Percentiles rank a stretch among this genome's conserved stretches.
These are phyloP conservation scores for Hypoxylon rickii DNA, from an alignment of 495 filamentous ascomycete species.

Conservation along the genomic window DNA sequence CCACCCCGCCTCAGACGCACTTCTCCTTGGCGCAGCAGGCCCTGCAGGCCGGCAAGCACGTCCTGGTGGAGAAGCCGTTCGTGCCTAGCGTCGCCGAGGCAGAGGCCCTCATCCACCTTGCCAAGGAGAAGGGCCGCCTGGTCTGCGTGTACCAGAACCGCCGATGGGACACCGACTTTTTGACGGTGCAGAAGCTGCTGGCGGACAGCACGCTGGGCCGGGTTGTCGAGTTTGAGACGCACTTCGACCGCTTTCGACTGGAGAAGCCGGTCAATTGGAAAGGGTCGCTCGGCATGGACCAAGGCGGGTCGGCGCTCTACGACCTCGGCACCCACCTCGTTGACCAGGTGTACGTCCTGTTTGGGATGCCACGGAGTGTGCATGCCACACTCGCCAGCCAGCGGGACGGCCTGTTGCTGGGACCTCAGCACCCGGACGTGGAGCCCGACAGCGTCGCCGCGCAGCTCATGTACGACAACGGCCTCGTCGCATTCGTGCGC, in stretches of 20 bases:
- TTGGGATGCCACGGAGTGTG: slow-evolving; percentile 73
- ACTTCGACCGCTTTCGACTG: slow-evolving; percentile 81
- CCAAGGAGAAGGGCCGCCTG: slow-evolving; percentile 62
- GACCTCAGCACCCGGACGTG: slow-evolving; percentile 52
- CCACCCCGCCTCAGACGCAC: slow-evolving; percentile 78
- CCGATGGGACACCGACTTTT: slow-evolving; percentile 83
- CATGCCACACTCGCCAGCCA: slow-evolving; percentile 72
- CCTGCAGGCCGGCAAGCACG: slow-evolving; percentile 77
- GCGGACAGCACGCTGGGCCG: slow-evolving; percentile 61
- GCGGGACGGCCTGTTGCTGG: slow-evolving; percentile 51
- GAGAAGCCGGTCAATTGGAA: slow-evolving; percentile 70
- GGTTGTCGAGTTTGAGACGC: slow-evolving; percentile 78
- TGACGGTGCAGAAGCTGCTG: slow-evolving; percentile 70
- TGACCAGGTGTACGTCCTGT: slow-evolving; percentile 78
- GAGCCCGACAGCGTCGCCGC: slow-evolving; percentile 74
- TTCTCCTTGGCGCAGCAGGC: slow-evolving; percentile 66
- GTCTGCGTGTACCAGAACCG: slow-evolving; percentile 91
- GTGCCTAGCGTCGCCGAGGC: slow-evolving; percentile 74
- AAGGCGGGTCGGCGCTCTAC: slow-evolving; percentile 75
- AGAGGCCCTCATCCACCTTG: slow-evolving; percentile 66
- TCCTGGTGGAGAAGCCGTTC: slow-evolving; percentile 91
- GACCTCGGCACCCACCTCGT: slow-evolving; percentile 86
- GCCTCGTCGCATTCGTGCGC: slow-evolving; percentile 67
- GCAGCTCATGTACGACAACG: slow-evolving; percentile 66
- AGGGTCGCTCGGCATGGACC: slow-evolving; percentile 57